phyloP scores from a whole-genome alignment of 139 green algal species.

The Chlorella sp. region DNA sequence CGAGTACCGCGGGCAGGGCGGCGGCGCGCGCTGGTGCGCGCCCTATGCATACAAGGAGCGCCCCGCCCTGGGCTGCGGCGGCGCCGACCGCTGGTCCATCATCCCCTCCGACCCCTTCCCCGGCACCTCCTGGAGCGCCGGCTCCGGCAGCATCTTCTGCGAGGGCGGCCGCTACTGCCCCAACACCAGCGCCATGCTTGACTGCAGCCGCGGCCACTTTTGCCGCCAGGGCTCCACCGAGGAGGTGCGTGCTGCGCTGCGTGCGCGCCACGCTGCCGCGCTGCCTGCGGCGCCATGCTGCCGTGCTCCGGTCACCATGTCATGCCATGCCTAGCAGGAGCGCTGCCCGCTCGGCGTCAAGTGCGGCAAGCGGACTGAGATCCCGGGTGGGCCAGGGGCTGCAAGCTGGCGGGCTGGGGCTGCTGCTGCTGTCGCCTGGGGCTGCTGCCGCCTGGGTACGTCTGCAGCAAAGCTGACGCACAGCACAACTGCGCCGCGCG shows the following conservation, averaged over 20 bases:
- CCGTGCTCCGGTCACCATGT: too few species aligned
- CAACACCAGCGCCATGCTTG: constrained; percentile 37
- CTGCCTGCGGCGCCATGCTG: too few species aligned
- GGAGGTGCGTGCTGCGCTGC: too few species aligned
- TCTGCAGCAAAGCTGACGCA: too few species aligned
- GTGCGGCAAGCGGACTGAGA: constrained; percentile 47
- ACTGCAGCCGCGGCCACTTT: constrained; percentile 48
- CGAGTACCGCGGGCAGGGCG: constrained; percentile 4
- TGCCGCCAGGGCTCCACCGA: constrained; percentile 46
- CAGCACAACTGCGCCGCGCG: too few species aligned
- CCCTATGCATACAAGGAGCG: constrained; percentile 63
- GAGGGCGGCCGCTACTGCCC: constrained; percentile 50
- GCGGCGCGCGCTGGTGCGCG: constrained; percentile 47
- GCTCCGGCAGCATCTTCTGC: constrained; percentile 50
- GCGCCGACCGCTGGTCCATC: constrained; percentile 61
- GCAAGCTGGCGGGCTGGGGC: too few species aligned
- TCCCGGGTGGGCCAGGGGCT: too few species aligned
- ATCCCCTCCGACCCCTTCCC: constrained; percentile 50
- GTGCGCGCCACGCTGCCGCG: too few species aligned
- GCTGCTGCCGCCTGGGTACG: too few species aligned
- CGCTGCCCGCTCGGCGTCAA: constrained; percentile 48
- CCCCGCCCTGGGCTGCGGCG: constrained; percentile 48
- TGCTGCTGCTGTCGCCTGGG: background rate
- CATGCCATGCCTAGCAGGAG: too few species aligned
- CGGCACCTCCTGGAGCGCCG: constrained; percentile 28